These are phyloP conservation scores for Chaetomiaceae sp. DNA, from an alignment of 2,329 filamentous ascomycete species.

Conservation along the genomic window DNA sequence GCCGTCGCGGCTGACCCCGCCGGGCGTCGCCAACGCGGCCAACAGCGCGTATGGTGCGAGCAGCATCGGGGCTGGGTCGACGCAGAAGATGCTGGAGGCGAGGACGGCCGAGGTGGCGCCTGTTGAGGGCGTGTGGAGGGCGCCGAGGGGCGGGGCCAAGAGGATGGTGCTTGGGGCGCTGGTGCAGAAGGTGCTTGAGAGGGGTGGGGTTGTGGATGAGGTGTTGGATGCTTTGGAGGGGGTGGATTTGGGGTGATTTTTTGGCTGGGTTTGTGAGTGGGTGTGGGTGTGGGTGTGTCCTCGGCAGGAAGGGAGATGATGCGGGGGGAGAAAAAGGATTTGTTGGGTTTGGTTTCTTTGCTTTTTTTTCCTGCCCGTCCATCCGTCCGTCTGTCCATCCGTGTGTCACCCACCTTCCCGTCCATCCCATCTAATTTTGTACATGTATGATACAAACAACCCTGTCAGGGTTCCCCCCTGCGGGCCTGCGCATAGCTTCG, in stretches of 20 bases:
- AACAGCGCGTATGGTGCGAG: slow-evolving; percentile 57
- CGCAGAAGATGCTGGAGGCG: slow-evolving; percentile 38
- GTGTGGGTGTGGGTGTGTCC: background rate
- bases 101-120: slow-evolving; percentile 49
- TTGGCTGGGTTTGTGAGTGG: too few species aligned
- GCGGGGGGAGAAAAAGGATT: background rate
- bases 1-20: slow-evolving; percentile 66
- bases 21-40: slow-evolving; percentile 60
- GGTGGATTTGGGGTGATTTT: slow-evolving; percentile 54
- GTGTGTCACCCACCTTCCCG: too few species aligned
- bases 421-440: background rate
- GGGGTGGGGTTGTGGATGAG: slow-evolving; percentile 78
- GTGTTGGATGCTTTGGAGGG: slow-evolving; percentile 75
- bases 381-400: background rate
- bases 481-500: too few species aligned
- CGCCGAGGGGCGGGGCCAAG: slow-evolving; percentile 78
- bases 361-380: background rate
- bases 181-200: slow-evolving; percentile 69
- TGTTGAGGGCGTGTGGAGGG: slow-evolving; percentile 75
- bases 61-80: slow-evolving; percentile 32
- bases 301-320: background rate
- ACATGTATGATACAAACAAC: slow-evolving; percentile 8
- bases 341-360: background rate
- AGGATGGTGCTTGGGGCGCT: slow-evolving; percentile 67
- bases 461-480: too few species aligned